These are phyloP conservation scores for Centrapalus pauciflorus DNA, from an alignment of 129 eudicot species.

Conservation along the genomic window DNA sequence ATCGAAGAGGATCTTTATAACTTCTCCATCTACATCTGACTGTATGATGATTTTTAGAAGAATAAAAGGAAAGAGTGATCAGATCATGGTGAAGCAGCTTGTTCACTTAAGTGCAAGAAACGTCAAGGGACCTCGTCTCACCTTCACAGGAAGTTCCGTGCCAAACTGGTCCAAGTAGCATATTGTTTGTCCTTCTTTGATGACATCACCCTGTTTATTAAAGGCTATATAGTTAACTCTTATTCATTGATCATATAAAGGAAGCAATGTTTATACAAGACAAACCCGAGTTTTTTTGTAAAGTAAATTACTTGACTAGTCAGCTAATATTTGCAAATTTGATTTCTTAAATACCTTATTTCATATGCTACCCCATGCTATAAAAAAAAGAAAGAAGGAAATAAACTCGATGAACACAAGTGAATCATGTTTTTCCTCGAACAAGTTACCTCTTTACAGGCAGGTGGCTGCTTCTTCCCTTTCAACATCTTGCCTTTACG, in stretches of 20 bases:
- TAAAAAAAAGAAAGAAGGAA: neutral
- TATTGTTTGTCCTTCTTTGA: conserved; percentile 65
- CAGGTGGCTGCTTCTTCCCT: conserved; percentile 64
- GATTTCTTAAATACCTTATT: neutral
- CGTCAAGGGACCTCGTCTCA: conserved; percentile 6
- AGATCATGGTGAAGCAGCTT: neutral
- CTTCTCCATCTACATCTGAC: conserved; percentile 77
- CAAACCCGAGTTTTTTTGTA: neutral
- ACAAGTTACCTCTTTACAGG: conserved; percentile 53
- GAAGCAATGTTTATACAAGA: neutral
- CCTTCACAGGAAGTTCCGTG: conserved; percentile 57
- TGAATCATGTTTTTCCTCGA: neutral
- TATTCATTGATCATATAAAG: neutral
- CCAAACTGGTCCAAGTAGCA: conserved; percentile 75
- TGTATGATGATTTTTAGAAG: conserved; percentile 26
- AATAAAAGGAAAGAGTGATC: neutral
- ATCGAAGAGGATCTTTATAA: conserved; percentile 53
- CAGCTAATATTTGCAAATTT: neutral
- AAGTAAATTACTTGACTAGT: neutral
- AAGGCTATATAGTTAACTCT: neutral
- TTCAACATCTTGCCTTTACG: conserved; percentile 48
- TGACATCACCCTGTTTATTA: conserved; percentile 49
- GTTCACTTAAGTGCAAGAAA: neutral
- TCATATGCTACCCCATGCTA: neutral
- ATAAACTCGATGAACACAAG: neutral